Evolutionary conservation across 2,329 filamentous ascomycete genomes (phyloP).

Genomic region (Blumeria graminis): DNA sequence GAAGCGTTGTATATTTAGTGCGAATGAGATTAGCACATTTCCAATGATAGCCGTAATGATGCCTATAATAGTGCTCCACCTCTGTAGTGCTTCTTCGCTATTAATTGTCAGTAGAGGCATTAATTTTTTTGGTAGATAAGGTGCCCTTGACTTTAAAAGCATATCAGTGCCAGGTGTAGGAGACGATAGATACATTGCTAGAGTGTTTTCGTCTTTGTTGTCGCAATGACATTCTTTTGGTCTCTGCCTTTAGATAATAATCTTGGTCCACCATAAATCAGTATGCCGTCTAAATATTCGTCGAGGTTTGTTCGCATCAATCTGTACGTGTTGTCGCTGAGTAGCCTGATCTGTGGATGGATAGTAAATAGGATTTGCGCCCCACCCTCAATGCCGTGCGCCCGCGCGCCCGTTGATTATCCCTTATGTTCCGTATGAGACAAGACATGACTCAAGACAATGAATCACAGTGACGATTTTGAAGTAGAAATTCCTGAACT

Average conservation of each 20-base stretch:
- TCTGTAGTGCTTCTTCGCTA: slow-evolving; percentile 26
- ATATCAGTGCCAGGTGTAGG: background rate
- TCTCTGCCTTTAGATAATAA: too few relatives aligned
- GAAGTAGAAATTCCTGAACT: slow-evolving; percentile 30
- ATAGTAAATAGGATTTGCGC: too few relatives aligned
- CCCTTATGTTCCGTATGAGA: too few relatives aligned
- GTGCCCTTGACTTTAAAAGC: background rate
- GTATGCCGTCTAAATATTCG: too few relatives aligned
- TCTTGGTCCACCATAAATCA: too few relatives aligned
- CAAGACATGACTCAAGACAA: slow-evolving; percentile 12
- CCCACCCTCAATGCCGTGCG: too few relatives aligned
- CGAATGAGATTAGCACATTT: slow-evolving; percentile 83
- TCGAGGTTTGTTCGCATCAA: too few relatives aligned
- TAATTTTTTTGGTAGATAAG: background rate
- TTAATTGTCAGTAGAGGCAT: slow-evolving; percentile 4
- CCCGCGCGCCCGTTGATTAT: too few relatives aligned
- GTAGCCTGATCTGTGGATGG: too few relatives aligned
- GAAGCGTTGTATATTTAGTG: slow-evolving; percentile 88
- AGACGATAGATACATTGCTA: background rate
- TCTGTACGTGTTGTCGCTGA: too few relatives aligned
- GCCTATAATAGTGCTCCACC: slow-evolving; percentile 87
- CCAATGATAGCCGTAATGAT: slow-evolving; percentile 82
- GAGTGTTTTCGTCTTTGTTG: too few relatives aligned
- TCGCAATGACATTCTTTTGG: too few relatives aligned
- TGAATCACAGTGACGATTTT: slow-evolving; percentile 37